Evolutionary conservation across 495 filamentous ascomycete genomes (phyloP).

Genomic region (Saxophila tyrrhenica): DNA sequence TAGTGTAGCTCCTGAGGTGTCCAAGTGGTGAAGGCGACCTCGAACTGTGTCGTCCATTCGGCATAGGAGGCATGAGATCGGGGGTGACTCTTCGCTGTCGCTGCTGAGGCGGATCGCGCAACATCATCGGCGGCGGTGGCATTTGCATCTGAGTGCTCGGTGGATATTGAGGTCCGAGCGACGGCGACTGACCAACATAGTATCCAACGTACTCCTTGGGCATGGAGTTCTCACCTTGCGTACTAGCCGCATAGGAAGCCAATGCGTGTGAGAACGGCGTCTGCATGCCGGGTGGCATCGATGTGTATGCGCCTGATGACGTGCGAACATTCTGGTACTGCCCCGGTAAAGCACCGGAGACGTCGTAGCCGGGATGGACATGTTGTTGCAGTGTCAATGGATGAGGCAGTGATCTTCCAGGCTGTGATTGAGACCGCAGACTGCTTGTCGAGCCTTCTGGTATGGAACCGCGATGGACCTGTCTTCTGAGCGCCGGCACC

Average conservation of each 20-base stretch:
- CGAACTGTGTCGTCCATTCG: slow-evolving; percentile 22
- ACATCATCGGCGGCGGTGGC: slow-evolving; percentile 35
- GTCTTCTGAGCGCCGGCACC: slow-evolving; percentile 46
- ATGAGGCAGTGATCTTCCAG: slow-evolving; percentile 44
- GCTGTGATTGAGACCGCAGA: slow-evolving; percentile 54
- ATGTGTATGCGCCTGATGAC: not conserved
- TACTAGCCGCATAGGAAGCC: slow-evolving; percentile 29
- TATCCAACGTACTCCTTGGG: slow-evolving; percentile 57
- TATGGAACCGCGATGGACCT: slow-evolving; percentile 45
- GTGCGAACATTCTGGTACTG: slow-evolving; percentile 16
- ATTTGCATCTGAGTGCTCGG: slow-evolving; percentile 33
- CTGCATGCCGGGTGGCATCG: slow-evolving; percentile 2
- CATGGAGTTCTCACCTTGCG: slow-evolving; percentile 28
- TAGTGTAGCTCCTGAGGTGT: slow-evolving; percentile 26
- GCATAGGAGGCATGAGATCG: slow-evolving; percentile 31
- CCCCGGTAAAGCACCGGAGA: slow-evolving; percentile 12
- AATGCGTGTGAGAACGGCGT: slow-evolving; percentile 5
- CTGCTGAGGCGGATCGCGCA: slow-evolving; percentile 33
- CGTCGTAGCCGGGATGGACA: slow-evolving; percentile 20
- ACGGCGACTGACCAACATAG: slow-evolving; percentile 43
- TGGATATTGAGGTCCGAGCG: slow-evolving; percentile 42
- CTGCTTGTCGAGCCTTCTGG: slow-evolving; percentile 43
- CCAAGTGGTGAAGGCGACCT: slow-evolving; percentile 32
- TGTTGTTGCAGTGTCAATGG: slow-evolving; percentile 29
- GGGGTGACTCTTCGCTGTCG: slow-evolving; percentile 38